Conservation (phyloP, 2,329 filamentous ascomycete genomes). For the Xylariaceae sp. region DNA sequence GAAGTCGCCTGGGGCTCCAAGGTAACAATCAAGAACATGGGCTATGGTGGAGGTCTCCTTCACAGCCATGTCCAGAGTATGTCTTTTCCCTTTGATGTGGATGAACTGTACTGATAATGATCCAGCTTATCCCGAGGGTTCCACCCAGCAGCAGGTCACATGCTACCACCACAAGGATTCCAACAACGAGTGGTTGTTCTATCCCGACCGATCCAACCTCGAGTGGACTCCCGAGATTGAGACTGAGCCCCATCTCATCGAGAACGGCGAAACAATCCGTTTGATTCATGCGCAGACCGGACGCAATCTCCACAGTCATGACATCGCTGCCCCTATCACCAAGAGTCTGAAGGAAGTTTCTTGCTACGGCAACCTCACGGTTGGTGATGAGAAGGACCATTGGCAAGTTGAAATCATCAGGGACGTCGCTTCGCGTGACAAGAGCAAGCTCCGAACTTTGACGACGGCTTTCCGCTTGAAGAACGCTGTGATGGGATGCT, state of each 20-base stretch:
- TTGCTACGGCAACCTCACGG: conserved; percentile 87
- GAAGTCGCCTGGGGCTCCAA: conserved; percentile 87
- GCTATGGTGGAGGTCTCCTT: conserved; percentile 91
- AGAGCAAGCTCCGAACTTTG: conserved; percentile 79
- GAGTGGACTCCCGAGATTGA: conserved; percentile 68
- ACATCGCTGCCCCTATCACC: conserved; percentile 79
- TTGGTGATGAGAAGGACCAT: conserved; percentile 97
- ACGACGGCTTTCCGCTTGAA: conserved; percentile 88
- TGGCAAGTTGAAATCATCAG: conserved; percentile 90
- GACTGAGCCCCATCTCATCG: conserved; percentile 68
- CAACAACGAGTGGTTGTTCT: conserved; percentile 99
- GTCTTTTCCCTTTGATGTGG: conserved; percentile 9
- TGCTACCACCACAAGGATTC: conserved; percentile 99
- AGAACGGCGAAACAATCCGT: conserved; percentile 72
- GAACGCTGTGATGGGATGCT: conserved; percentile 79
- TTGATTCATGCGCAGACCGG: conserved; percentile 93
- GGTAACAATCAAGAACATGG: conserved; percentile 97
- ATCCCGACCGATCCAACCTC: conserved; percentile 75
- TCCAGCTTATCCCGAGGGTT: conserved; percentile 77
- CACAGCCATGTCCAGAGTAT: conserved; percentile 89
- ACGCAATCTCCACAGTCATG: conserved; percentile 93
- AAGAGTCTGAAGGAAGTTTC: conserved; percentile 93
- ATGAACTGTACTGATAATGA: conserved; percentile 16
- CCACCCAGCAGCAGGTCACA: conserved; percentile 90
- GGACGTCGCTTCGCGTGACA: conserved; percentile 81